Evolutionary conservation across 192 early-diverging fungal species (phyloP), one percentile per base, ranked within the genome.

Genomic region (Gaertneriomyces semiglobifer): DNA sequence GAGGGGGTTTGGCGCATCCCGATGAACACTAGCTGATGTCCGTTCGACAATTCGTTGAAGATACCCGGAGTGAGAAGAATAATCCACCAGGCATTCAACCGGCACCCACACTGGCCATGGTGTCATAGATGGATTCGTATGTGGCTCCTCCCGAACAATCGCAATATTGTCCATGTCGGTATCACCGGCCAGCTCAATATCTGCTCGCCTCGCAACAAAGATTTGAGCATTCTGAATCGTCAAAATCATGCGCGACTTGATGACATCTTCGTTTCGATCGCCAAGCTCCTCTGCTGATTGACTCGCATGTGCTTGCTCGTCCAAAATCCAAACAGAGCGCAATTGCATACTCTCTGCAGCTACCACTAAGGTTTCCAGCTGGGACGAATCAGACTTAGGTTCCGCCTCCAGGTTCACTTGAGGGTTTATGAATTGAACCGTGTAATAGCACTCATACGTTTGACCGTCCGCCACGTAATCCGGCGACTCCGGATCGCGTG

Each of bases 91-190:
- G 65, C 83, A 87, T 58, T 91, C 89, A 6, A 87, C 44, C 3
- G 89, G 88, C 10, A 89, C 81, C 89, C 89, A 91, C 0, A 83
- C 68, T 0, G 86, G 79, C 86, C 86, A 89, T 58, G 67, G 58
- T 18, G 48, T 50, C 12, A 12, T 12, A 2, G 18, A 50, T 0
- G 11, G 12, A n/a, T 50, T 12, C 11, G 12, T 12, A 14, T 4
- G 55, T 33, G 25, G 2, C 2, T 2, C 25, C 25, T 33, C 25
- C 12, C 55, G 55, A 14, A 38, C 19, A n/a, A 52, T 52, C n/a
- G 20, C 20, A 6, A 52, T 52, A 52, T 52, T 52, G 50, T 52
- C 50, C 50, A 52, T n/a, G 50, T 52, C 50, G 20, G 20, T 18
- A 14, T 14, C 55, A 12, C 20, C 20, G 14, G 55, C 68, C 58